Evolutionary conservation across 352 stramenopile genomes (phyloP).

Genomic region (Pythium chondricola): DNA sequence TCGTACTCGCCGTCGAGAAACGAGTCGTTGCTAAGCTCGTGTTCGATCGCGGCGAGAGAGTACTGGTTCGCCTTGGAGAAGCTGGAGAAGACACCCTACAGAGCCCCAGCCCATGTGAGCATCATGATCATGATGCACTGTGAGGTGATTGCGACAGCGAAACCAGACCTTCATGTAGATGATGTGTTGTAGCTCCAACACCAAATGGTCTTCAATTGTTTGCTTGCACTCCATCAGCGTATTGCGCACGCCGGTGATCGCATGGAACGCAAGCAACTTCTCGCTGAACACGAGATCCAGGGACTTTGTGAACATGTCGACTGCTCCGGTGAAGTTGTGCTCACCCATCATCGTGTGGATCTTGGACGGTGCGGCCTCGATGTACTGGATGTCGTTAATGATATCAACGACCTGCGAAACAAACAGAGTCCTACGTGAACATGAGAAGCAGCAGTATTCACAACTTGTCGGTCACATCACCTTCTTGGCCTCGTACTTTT

Average conservation of each 20-base stretch:
- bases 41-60: constrained; percentile 58
- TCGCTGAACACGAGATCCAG: constrained; percentile 79
- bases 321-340: constrained; percentile 49
- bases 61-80: constrained; percentile 67
- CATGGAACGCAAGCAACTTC: constrained; percentile 71
- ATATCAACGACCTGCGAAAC: constrained; percentile 55
- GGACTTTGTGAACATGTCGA: constrained; percentile 68
- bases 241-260: constrained; percentile 66
- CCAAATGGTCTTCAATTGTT: constrained; percentile 69
- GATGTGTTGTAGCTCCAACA: constrained; percentile 60
- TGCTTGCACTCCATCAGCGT: constrained; percentile 84
- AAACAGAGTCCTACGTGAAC: too few relatives aligned
- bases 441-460: too few relatives aligned
- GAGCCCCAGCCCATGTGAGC: too few relatives aligned
- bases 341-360: constrained; percentile 52
- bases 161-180: constrained; percentile 60
- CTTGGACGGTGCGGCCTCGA: constrained; percentile 60
- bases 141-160: too few relatives aligned
- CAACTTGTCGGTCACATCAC: too few relatives aligned
- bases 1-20: constrained; percentile 60
- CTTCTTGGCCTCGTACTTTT: constrained; percentile 82
- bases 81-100: constrained; percentile 46
- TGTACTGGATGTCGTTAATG: constrained; percentile 81
- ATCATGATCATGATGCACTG: too few relatives aligned
- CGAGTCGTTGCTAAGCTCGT: constrained; percentile 59